These are phyloP conservation scores for Melastoma malabathricum DNA, from an alignment of 345 rosid genomes.

Conservation along the genomic window DNA sequence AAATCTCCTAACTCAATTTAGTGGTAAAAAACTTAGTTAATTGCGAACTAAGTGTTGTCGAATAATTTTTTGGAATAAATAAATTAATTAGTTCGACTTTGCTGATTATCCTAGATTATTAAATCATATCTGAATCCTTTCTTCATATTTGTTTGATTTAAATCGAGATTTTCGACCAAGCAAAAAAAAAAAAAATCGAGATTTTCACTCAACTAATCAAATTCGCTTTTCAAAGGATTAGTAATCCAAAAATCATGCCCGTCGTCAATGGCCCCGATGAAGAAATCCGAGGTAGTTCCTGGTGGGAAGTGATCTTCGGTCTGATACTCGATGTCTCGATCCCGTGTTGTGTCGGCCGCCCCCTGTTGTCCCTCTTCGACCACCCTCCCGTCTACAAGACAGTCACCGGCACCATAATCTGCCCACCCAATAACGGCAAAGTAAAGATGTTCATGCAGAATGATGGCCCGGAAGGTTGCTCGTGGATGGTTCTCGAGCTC, in stretches of 20 bases:
- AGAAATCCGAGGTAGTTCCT: background rate
- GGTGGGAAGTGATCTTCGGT: slow-evolving; percentile 3
- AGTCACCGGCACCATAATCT: slow-evolving; percentile 11
- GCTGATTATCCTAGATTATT: too few relatives aligned
- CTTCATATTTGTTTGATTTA: too few relatives aligned
- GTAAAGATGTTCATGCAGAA: slow-evolving; percentile 10
- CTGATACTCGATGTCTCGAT: slow-evolving; percentile 2
- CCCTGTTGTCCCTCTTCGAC: slow-evolving; percentile 1
- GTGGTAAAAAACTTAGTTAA: too few relatives aligned
- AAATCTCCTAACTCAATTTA: too few relatives aligned
- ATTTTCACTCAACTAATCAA: too few relatives aligned
- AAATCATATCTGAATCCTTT: too few relatives aligned
- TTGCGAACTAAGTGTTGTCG: too few relatives aligned
- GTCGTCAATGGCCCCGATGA: background rate
- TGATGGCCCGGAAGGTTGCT: background rate
- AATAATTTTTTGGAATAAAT: too few relatives aligned
- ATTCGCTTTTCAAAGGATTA: background rate
- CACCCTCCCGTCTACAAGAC: background rate
- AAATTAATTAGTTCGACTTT: too few relatives aligned
- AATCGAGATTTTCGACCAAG: too few relatives aligned
- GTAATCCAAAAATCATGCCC: background rate
- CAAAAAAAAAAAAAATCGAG: too few relatives aligned
- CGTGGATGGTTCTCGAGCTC: slow-evolving; percentile 4
- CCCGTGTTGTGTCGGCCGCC: slow-evolving; percentile 2
- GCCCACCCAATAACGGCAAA: slow-evolving; percentile 5